Evolutionary conservation across 1,284 basidiomycete genomes (phyloP).

Genomic region (Serendipita sp.): DNA sequence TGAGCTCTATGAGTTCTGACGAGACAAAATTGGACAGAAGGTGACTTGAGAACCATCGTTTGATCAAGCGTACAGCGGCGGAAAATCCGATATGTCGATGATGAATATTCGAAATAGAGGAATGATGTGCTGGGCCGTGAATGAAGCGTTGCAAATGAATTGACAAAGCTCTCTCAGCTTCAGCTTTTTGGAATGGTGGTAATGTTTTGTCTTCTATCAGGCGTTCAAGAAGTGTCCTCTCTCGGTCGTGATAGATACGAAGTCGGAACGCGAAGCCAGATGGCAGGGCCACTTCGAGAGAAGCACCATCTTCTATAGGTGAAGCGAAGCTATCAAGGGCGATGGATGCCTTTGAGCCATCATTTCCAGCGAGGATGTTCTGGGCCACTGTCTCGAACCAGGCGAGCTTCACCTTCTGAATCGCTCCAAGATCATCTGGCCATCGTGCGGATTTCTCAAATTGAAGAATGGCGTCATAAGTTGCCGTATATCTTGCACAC

Average conservation of each 20-base stretch:
- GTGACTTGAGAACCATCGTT: constrained; percentile 86
- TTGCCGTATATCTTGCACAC: constrained; percentile 50
- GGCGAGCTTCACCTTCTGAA: constrained; percentile 92
- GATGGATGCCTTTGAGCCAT: constrained; percentile 44
- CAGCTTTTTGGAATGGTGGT: constrained; percentile 22
- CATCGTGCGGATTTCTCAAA: constrained; percentile 86
- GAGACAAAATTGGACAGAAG: constrained; percentile 55
- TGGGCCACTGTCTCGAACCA: constrained; percentile 70
- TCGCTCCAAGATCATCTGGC: constrained; percentile 88
- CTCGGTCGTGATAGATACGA: constrained; percentile 80
- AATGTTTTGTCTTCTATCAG: constrained; percentile 30
- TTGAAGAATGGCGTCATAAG: constrained; percentile 64
- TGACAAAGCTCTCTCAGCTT: constrained; percentile 49
- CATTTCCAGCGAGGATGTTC: constrained; percentile 38
- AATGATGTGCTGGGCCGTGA: constrained; percentile 73
- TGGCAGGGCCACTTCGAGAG: constrained; percentile 65
- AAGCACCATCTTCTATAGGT: constrained; percentile 54
- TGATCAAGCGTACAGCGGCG: constrained; percentile 74
- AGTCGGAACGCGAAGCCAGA: constrained; percentile 81
- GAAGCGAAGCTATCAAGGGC: constrained; percentile 35
- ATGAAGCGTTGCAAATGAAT: constrained; percentile 59
- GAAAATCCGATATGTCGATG: constrained; percentile 72
- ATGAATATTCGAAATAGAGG: constrained; percentile 63
- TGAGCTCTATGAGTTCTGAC: constrained; percentile 71
- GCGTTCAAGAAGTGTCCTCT: constrained; percentile 65